These are phyloP conservation scores for Orbilia oligospora DNA, from an alignment of 2,329 filamentous ascomycete genomes.

Conservation along the genomic window DNA sequence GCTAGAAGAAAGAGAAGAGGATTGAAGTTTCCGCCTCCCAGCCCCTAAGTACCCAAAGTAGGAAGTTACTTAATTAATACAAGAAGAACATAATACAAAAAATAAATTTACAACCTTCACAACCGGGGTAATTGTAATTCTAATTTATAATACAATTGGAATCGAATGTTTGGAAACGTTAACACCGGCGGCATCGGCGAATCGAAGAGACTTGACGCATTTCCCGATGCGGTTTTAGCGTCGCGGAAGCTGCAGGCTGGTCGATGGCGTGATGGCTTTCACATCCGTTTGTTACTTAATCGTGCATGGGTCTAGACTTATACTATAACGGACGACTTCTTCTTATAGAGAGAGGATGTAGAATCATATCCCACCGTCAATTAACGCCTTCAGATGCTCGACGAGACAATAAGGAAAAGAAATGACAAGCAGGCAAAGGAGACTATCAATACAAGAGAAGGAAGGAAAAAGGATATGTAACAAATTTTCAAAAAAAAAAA, in stretches of 20 bases:
- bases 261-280: conserved; percentile 45
- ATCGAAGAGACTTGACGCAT: neutral
- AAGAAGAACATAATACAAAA: too few relatives aligned
- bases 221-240: conserved; percentile 5
- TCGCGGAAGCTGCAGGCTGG: conserved; percentile 11
- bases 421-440: neutral
- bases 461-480: neutral
- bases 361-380: conserved; percentile 4
- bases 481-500: neutral
- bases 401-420: neutral
- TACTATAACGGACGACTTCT: too few relatives aligned
- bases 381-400: conserved; percentile 6
- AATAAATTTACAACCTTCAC: too few relatives aligned
- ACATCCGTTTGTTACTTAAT: neutral
- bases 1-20: neutral
- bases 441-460: neutral
- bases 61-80: too few relatives aligned
- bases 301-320: too few relatives aligned
- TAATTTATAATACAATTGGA: neutral
- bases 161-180: neutral
- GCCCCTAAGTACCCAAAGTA: too few relatives aligned
- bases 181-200: conserved; percentile 30
- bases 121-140: too few relatives aligned
- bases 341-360: neutral
- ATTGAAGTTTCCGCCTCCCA: too few relatives aligned